Conservation (phyloP, 495 filamentous ascomycete genomes). For the Talaromyces liani region DNA sequence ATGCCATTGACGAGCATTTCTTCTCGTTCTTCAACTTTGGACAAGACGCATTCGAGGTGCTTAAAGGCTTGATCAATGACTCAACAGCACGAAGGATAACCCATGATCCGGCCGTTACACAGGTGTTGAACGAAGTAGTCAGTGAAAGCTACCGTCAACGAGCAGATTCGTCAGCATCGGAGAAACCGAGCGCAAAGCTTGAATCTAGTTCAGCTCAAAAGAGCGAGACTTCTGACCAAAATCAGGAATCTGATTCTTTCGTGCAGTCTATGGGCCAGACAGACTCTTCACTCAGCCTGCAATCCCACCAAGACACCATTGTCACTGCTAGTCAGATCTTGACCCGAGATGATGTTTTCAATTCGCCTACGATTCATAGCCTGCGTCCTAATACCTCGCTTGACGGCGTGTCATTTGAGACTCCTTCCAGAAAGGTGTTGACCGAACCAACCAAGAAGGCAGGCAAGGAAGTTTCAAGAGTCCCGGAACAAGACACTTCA, state of each 20-base stretch:
- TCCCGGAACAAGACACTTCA: slow-evolving; percentile 18
- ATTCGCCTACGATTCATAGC: slow-evolving; percentile 64
- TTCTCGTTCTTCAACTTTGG: slow-evolving; percentile 91
- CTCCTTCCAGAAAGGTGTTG: slow-evolving; percentile 19
- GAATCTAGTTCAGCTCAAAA: slow-evolving; percentile 37
- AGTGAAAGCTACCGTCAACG: slow-evolving; percentile 17
- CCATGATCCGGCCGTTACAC: slow-evolving; percentile 11
- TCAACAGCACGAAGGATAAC: slow-evolving; percentile 45
- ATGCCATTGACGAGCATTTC: slow-evolving; percentile 96
- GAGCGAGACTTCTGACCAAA: slow-evolving; percentile 47
- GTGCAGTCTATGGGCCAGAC: slow-evolving; percentile 63
- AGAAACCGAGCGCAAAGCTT: slow-evolving; percentile 35
- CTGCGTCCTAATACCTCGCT: slow-evolving; percentile 12
- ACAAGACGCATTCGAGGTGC: slow-evolving; percentile 72
- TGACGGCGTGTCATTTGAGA: slow-evolving; percentile 11
- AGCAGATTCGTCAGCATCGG: slow-evolving; percentile 10
- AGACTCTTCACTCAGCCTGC: slow-evolving; percentile 58
- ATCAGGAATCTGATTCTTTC: slow-evolving; percentile 66
- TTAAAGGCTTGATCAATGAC: slow-evolving; percentile 68
- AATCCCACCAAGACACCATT: slow-evolving; percentile 66
- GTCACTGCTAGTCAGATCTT: slow-evolving; percentile 88
- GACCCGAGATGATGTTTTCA: slow-evolving; percentile 78
- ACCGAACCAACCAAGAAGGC: slow-evolving; percentile 12
- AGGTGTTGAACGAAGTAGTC: slow-evolving; percentile 23
- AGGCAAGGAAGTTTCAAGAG: slow-evolving; percentile 8